These are phyloP conservation scores for Oryza australiensis DNA, from an alignment of 176 grass and related monocot species.

Conservation along the genomic window DNA sequence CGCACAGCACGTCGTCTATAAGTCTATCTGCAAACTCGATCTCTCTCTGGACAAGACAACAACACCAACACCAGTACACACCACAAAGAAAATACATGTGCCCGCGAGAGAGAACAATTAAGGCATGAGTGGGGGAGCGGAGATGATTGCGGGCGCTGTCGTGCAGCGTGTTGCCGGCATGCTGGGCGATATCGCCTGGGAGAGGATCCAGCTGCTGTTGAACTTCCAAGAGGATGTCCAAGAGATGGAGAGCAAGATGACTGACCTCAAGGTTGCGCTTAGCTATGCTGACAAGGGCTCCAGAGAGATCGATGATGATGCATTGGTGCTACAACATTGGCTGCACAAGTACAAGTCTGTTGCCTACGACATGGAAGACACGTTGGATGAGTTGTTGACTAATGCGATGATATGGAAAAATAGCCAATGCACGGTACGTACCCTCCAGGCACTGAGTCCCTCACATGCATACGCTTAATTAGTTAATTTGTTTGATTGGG, in stretches of 20 bases:
- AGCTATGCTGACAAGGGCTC: background rate
- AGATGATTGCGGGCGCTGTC: background rate
- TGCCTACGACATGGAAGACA: slow-evolving; percentile 10
- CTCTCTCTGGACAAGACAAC: background rate
- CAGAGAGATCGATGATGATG: background rate
- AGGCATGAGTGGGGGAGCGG: background rate
- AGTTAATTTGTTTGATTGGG: too few species aligned
- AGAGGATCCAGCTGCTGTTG: background rate
- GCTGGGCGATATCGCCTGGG: background rate
- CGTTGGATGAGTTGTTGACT: background rate
- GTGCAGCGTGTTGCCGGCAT: background rate
- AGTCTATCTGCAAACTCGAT: background rate
- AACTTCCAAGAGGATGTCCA: background rate
- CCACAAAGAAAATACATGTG: background rate
- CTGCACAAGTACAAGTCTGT: background rate
- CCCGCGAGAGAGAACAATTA: background rate
- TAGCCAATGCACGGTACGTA: background rate
- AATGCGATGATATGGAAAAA: background rate
- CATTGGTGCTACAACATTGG: background rate
- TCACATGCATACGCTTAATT: too few species aligned
- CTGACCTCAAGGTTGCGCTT: background rate
- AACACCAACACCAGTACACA: background rate
- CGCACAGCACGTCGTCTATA: background rate
- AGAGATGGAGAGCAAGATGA: background rate
- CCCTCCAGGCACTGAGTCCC: too few species aligned